These are phyloP conservation scores for Pichia inconspicua DNA, from an alignment of 1,139 yeast species.

Conservation along the genomic window DNA sequence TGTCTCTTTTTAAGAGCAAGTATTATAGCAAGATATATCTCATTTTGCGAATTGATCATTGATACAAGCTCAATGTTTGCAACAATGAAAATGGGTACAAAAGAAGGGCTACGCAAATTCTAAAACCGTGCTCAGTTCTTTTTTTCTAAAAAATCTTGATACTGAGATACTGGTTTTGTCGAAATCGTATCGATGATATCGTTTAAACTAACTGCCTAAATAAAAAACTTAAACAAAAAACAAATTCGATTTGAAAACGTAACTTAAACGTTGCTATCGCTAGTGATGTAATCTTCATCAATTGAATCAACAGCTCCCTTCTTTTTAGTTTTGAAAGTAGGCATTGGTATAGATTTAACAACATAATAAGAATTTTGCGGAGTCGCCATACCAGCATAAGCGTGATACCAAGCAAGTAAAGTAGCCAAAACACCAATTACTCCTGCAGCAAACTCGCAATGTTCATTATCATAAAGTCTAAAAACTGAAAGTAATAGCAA, in stretches of 20 bases:
- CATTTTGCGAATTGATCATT: neutral
- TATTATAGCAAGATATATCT: neutral
- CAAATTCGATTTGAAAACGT: too few species aligned
- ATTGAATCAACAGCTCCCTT: neutral
- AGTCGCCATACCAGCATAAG: constrained; percentile 80
- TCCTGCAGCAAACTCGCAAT: constrained; percentile 48
- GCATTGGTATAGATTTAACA: constrained; percentile 10
- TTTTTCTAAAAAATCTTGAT: too few species aligned
- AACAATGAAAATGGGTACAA: too few species aligned
- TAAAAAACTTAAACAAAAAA: too few species aligned
- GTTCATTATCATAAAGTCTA: constrained; percentile 32
- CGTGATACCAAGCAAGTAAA: constrained; percentile 79
- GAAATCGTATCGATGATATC: too few species aligned
- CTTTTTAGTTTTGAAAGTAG: constrained; percentile 1
- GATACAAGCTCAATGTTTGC: too few species aligned
- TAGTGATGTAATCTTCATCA: neutral
- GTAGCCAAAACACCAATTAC: constrained; percentile 72
- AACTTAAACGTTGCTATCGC: neutral
- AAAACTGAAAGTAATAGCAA: constrained; percentile 55
- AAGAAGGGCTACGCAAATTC: too few species aligned
- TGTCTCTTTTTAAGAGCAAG: neutral
- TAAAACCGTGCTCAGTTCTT: too few species aligned
- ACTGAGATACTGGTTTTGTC: too few species aligned
- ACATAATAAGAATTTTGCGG: constrained; percentile 44
- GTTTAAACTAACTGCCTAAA: too few species aligned